Percentiles rank a stretch among this genome's conserved stretches.
Conservation (phyloP, 202 grass and related monocot genomes). For the Brachypodium distachyon region DNA sequence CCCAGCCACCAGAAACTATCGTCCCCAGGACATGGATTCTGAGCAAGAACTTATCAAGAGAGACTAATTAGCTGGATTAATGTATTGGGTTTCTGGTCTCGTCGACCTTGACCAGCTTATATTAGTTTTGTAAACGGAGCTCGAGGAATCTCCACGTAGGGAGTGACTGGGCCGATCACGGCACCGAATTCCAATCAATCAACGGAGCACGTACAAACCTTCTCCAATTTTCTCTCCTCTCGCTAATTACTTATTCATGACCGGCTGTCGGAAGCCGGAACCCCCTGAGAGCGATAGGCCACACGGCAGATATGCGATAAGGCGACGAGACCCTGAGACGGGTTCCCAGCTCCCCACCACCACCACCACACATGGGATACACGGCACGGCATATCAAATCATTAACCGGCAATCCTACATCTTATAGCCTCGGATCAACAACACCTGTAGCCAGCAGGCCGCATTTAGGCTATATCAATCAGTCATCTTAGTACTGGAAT, state of each 20-base stretch:
- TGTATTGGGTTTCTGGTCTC: too few species aligned
- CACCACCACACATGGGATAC: background rate
- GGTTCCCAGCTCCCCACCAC: too few species aligned
- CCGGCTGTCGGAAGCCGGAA: too few species aligned
- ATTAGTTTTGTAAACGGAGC: background rate
- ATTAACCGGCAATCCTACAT: too few species aligned
- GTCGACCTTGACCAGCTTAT: background rate
- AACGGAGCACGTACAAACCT: too few species aligned
- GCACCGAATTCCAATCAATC: background rate
- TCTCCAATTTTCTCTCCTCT: too few species aligned
- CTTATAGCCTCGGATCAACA: background rate
- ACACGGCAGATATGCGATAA: conserved; percentile 8
- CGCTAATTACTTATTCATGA: too few species aligned
- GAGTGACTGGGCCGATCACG: background rate
- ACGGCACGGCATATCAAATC: background rate
- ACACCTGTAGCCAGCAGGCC: too few species aligned
- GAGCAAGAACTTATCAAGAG: too few species aligned
- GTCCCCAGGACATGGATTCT: background rate
- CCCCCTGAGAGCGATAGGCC: conserved; percentile 7
- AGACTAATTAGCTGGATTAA: too few species aligned
- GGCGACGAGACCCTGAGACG: background rate
- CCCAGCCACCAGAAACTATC: background rate
- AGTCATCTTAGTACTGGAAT: too few species aligned
- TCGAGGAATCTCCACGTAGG: conserved; percentile 3
- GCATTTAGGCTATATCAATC: too few species aligned